Conservation (phyloP, 176 grass and related monocot genomes). For the Otatea glauca region DNA sequence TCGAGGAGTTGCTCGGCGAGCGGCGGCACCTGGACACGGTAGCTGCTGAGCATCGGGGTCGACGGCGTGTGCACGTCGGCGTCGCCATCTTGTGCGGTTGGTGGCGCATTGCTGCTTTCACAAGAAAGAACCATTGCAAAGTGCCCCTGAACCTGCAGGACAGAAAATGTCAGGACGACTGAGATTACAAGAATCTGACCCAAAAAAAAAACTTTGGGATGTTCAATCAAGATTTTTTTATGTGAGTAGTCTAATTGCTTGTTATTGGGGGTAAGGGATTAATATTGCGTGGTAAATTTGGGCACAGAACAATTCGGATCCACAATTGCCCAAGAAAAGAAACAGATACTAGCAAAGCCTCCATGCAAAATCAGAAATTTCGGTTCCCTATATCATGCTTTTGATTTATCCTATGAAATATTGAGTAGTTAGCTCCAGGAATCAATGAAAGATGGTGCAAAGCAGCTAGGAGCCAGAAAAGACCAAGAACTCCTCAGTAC, state of each 20-base stretch:
- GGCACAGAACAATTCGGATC: not conserved
- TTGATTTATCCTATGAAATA: not conserved
- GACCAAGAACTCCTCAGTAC: not conserved
- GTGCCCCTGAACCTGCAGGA: not conserved
- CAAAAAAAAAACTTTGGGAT: not conserved
- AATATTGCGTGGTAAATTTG: not conserved
- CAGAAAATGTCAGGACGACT: not conserved
- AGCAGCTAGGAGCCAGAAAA: too few relatives aligned
- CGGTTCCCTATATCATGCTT: not conserved
- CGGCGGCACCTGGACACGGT: constrained; percentile 11
- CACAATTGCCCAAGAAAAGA: not conserved
- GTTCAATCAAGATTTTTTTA: not conserved
- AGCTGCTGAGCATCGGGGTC: constrained; percentile 22
- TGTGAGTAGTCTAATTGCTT: not conserved
- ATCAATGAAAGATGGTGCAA: not conserved
- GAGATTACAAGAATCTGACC: not conserved
- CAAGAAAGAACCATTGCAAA: constrained; percentile 28
- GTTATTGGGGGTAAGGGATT: not conserved
- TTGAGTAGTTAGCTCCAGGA: not conserved
- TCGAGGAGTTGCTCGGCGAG: constrained; percentile 31
- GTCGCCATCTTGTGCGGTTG: not conserved
- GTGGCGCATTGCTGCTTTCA: not conserved
- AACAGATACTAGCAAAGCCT: not conserved
- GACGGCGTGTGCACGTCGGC: not conserved
- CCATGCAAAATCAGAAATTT: not conserved